Evolutionary conservation across 805 yeast genomes (phyloP).

Genomic region (Wickerhamiella brachini): DNA sequence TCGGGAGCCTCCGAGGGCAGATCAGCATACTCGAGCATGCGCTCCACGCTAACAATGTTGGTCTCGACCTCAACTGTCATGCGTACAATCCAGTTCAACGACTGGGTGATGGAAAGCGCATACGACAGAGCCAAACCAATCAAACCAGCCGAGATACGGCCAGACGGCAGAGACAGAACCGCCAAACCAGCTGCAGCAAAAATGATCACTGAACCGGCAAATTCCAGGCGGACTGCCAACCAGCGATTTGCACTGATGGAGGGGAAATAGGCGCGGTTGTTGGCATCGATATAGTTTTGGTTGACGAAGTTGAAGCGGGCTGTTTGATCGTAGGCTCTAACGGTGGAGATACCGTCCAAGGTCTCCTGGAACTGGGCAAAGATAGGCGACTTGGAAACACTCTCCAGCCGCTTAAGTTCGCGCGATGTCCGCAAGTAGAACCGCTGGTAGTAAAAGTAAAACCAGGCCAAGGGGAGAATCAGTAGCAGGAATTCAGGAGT

Average conservation of each 20-base stretch:
- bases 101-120: slow-evolving; percentile 83
- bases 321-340: slow-evolving; percentile 60
- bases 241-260: slow-evolving; percentile 89
- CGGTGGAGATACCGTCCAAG: slow-evolving; percentile 60
- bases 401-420: slow-evolving; percentile 62
- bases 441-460: slow-evolving; percentile 58
- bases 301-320: slow-evolving; percentile 48
- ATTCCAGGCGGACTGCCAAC: slow-evolving; percentile 90
- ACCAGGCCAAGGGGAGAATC: slow-evolving; percentile 48
- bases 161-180: slow-evolving; percentile 52
- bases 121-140: slow-evolving; percentile 91
- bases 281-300: slow-evolving; percentile 50
- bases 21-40: slow-evolving; percentile 77
- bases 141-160: slow-evolving; percentile 71
- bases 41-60: slow-evolving; percentile 90
- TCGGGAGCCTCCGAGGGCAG: slow-evolving; percentile 77
- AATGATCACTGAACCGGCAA: slow-evolving; percentile 79
- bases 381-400: slow-evolving; percentile 60
- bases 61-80: slow-evolving; percentile 98
- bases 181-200: slow-evolving; percentile 75
- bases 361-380: slow-evolving; percentile 76
- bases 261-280: slow-evolving; percentile 87
- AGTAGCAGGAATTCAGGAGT: slow-evolving; percentile 77
- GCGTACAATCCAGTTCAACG: slow-evolving; percentile 94
- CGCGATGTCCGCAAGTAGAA: slow-evolving; percentile 59